Base-by-base conservation (phyloP, 2,329 filamentous ascomycete genomes). In the Fragosphaeria purpurea region DNA sequence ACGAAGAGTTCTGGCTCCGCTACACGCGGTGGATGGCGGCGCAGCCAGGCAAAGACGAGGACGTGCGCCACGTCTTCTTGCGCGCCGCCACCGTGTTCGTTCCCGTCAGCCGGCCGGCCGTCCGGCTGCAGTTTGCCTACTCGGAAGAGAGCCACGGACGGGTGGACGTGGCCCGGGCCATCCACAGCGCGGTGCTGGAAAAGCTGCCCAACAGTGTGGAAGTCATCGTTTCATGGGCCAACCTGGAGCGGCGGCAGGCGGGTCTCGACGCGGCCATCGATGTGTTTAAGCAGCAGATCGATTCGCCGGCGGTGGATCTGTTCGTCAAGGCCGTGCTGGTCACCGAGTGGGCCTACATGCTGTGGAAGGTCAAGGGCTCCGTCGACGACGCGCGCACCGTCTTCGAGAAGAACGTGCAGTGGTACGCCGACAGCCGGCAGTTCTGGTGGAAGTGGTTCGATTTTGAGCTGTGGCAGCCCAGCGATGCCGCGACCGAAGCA, bases 1-100 rank as follows among this genome's bases (percentile, higher is more conserved):
- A 98, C 63, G 91, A 97, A 46, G 91, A 97, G 63, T 95, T 97
- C 67, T 98, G 93, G 93, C 82, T 95, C 61, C 85, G 93, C n/a
- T 98, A 95, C 67, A 88, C 86, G 12, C 77, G 91, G 41, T 98
- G 93, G 93, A 95, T 96, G 86, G 76, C 79, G 53, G 81, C 81
- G 0, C 87, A 95, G 62, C 70, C 80, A 2, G 82, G 76, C 58
- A 95, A 94, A 65, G 82, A 89, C 44, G 88, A 96, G 63, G 90
- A 96, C 62, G 84, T 91, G 6, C 85, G 93, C 51, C 90, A 88
- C 65, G 93, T 97, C 56, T 97, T 94, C 63, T 82, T 91, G 64
- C 82, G 89, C 51, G 93, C 91, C 8, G 83, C 86, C 57, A 89
- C 81, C 47, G 69, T 95, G 48, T 96, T 85, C 63, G 88, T 95